Conservation (phyloP, 805 yeast species). For the Candida schatavii region DNA sequence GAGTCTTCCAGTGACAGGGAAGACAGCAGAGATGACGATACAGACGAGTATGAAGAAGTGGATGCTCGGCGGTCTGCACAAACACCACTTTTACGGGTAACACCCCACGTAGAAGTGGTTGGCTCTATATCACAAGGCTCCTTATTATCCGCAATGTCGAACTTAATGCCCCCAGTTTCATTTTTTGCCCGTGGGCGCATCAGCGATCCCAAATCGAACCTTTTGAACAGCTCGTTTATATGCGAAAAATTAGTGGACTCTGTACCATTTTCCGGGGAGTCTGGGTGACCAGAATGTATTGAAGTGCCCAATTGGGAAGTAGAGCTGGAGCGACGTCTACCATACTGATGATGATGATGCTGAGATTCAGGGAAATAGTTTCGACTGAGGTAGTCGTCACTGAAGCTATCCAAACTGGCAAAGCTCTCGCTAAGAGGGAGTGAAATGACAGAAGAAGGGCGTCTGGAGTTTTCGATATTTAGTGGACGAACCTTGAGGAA, state of each 20-base stretch:
- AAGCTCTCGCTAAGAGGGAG: conserved; percentile 71
- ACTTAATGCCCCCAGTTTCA: conserved; percentile 2
- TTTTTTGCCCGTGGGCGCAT: conserved; percentile 21
- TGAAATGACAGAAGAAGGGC: conserved; percentile 63
- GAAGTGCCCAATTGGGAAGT: conserved; percentile 1
- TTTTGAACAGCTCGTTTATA: conserved; percentile 32
- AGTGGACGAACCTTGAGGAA: conserved; percentile 35
- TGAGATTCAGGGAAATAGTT: conserved; percentile 20
- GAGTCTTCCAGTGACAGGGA: conserved; percentile 21
- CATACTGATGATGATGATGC: neutral
- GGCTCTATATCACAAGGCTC: conserved; percentile 13
- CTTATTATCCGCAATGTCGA: conserved; percentile 1
- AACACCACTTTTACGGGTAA: too few species aligned
- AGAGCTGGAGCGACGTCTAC: conserved; percentile 5
- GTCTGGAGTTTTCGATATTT: conserved; percentile 16
- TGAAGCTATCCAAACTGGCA: conserved; percentile 72
- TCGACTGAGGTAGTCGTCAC: conserved; percentile 50
- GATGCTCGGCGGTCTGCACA: neutral
- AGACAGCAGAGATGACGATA: conserved; percentile 8
- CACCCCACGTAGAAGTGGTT: too few species aligned
- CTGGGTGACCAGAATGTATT: neutral
- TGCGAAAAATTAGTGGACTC: neutral
- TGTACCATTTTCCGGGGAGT: neutral
- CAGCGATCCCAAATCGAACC: conserved; percentile 35
- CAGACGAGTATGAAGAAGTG: conserved; percentile 9